Conservation (phyloP, 345 rosid genomes). For the thale cress (Arabidopsis thaliana) region TAIR10.1 NC_003074.8:3703001-3703500, state of each 20-base stretch:
- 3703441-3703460: conserved; percentile 83
- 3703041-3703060: conserved; percentile 92
- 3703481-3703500: conserved; percentile 92
- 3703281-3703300: conserved; percentile 91
- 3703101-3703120: neutral
- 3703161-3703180: conserved; percentile 92
- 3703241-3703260: conserved; percentile 85
- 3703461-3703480: conserved; percentile 90
- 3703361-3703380: neutral
- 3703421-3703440: conserved; percentile 91
- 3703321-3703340: neutral
- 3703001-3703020: conserved; percentile 93
- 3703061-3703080: neutral
- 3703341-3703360: neutral
- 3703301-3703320: conserved; percentile 44
- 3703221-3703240: conserved; percentile 81
- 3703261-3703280: conserved; percentile 87
- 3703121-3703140: conserved; percentile 12
- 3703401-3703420: conserved; percentile 98
- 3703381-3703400: conserved; percentile 14
- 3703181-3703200: conserved; percentile 80
- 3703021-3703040: conserved; percentile 86
- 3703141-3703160: conserved; percentile 89
- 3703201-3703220: conserved; percentile 73
- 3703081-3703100: neutral